Evolutionary conservation across 2,329 filamentous ascomycete species (phyloP), one percentile per base, ranked within the genome.

Genomic region (Fusarium papillatum): DNA sequence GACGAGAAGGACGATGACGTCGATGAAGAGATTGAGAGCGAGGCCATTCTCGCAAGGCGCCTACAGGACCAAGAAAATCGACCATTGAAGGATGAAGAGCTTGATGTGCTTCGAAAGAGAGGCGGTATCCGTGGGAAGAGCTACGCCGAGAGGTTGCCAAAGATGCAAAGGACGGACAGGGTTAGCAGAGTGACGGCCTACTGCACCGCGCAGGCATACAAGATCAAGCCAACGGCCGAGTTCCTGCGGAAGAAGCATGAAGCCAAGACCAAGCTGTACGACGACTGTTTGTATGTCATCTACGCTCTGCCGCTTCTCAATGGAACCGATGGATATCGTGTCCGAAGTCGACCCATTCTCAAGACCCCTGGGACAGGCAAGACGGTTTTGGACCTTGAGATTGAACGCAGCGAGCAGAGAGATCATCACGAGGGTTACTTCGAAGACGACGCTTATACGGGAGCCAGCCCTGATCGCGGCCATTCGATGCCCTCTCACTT

Each of bases 241-340:
- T 99, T 99, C 82, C 88, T 98, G 72, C 93, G 94, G 78, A 94
- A 95, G 75, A 93, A 93, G 80, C 97, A 99, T 85, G 93, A 94
- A 38, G 96, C 96, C 1, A 94, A 95, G 85, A 98, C 96, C 17
- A 99, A 99, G 85, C 89, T 98, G 7, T 99, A 99, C 84, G 97
- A 99, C 83, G 97, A 99, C 84, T 99, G 97, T 81, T 87, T 99
- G 29, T 99, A 99, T 82, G 95, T 93, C 31, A 96, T 98, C 60
- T 99, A 99, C 83, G 96, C 98, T 82, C 87, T 98, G 36, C 97
- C 97, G 7, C 86, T 99, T 19, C 88, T 98, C 66, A 94, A 95
- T 4, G 97, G 96, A 1, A 91, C 88, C 59, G 95, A 98, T 61
- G 96, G 97, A 2, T 98, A 96, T 83, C 90, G 97, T 31, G 88